These are phyloP conservation scores for Boletus vermiculosoides DNA, from an alignment of 768 basidiomycete genomes.

Conservation along the genomic window DNA sequence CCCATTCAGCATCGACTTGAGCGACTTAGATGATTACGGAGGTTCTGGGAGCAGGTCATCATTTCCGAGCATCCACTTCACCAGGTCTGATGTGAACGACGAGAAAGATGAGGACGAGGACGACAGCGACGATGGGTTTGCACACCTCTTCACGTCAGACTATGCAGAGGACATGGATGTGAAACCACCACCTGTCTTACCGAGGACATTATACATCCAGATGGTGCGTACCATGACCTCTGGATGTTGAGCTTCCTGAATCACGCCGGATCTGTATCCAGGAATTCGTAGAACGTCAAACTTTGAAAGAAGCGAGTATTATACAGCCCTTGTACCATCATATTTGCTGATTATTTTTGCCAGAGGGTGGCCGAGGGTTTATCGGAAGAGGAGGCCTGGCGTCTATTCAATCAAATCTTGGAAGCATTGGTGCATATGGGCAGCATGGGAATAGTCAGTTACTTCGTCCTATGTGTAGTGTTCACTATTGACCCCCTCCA, in stretches of 20 bases:
- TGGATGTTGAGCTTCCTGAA: neutral
- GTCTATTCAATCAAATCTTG: constrained; percentile 83
- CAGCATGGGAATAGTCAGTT: constrained; percentile 74
- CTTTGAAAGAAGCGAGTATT: constrained; percentile 67
- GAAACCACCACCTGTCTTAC: constrained; percentile 31
- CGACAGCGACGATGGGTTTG: constrained; percentile 42
- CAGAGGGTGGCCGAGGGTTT: constrained; percentile 79
- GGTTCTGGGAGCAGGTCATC: constrained; percentile 51
- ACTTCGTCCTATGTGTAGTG: neutral
- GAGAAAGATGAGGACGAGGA: constrained; percentile 44
- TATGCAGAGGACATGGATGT: constrained; percentile 33
- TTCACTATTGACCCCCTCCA: constrained; percentile 23
- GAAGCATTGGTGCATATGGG: constrained; percentile 92
- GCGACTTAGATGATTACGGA: constrained; percentile 58
- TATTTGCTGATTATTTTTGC: neutral
- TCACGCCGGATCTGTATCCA: constrained; percentile 26
- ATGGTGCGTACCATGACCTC: constrained; percentile 56
- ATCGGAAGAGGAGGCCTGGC: constrained; percentile 84
- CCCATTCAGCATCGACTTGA: constrained; percentile 64
- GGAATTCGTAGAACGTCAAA: constrained; percentile 92
- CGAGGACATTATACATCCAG: constrained; percentile 84
- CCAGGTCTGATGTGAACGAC: constrained; percentile 41
- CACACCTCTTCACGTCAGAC: constrained; percentile 37
- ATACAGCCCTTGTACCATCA: neutral
- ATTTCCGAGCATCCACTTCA: constrained; percentile 88